phyloP scores from a whole-genome alignment of 2,329 filamentous ascomycete species.

The Hymenotorrendiella dingleyae region DNA sequence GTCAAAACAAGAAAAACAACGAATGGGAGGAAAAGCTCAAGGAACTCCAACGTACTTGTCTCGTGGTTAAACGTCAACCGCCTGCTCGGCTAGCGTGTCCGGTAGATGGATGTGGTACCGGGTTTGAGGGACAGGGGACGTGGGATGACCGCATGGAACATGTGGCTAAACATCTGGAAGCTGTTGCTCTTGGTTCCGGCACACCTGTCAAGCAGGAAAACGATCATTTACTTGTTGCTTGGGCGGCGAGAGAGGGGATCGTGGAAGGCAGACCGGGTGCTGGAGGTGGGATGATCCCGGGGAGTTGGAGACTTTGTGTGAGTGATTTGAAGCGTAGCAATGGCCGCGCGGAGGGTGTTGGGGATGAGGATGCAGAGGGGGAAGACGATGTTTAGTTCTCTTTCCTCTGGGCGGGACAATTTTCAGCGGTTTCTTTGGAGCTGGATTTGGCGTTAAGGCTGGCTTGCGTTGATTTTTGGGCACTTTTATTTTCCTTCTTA shows the following conservation, averaged over 20 bases:
- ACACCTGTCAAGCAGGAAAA: slow-evolving; percentile 8
- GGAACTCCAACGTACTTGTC: slow-evolving; percentile 51
- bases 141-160: slow-evolving; percentile 90
- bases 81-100: slow-evolving; percentile 59
- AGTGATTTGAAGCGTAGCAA: not conserved
- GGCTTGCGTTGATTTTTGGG: not conserved
- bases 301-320: slow-evolving; percentile 1
- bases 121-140: slow-evolving; percentile 55
- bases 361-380: slow-evolving; percentile 20
- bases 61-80: slow-evolving; percentile 52
- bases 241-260: slow-evolving; percentile 17
- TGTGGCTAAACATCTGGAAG: slow-evolving; percentile 73
- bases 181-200: slow-evolving; percentile 29
- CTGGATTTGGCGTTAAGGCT: no score
- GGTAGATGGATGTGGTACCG: slow-evolving; percentile 49
- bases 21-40: slow-evolving; percentile 51
- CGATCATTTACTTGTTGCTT: slow-evolving; percentile 19
- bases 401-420: no score
- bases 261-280: slow-evolving; percentile 11
- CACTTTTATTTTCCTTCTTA: not conserved
- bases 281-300: slow-evolving; percentile 5
- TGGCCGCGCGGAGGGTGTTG: not conserved
- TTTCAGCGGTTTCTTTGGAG: no score
- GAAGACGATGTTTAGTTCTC: slow-evolving; percentile 13
- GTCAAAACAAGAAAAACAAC: slow-evolving; percentile 30